Evolutionary conservation across 139 green algal species (phyloP).

Genomic region (Asterochloris sp.): DNA sequence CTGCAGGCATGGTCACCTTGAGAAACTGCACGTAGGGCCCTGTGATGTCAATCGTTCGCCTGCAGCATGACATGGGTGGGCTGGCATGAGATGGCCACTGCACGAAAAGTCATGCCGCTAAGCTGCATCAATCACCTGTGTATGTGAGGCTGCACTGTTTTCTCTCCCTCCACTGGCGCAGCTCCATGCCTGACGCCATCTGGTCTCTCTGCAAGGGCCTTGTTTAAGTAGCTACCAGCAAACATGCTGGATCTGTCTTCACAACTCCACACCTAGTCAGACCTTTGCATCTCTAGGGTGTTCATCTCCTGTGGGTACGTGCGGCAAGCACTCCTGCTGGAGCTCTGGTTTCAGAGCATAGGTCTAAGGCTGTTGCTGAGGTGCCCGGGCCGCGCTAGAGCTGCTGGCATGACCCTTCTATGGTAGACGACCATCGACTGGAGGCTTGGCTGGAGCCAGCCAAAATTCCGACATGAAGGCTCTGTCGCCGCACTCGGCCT

Average conservation of each 20-base stretch:
- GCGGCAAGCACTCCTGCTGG: too few species aligned
- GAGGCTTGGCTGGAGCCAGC: too few species aligned
- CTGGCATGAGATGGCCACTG: neutral
- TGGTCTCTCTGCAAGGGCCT: conserved; percentile 1
- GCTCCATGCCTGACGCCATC: conserved; percentile 7
- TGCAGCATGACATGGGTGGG: conserved; percentile 1
- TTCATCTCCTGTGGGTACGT: too few species aligned
- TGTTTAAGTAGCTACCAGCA: conserved; percentile 8
- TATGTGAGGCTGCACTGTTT: conserved; percentile 36
- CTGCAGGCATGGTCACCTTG: conserved; percentile 19
- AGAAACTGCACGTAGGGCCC: conserved; percentile 34
- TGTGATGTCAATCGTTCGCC: conserved; percentile 43
- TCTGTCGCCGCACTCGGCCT: too few species aligned
- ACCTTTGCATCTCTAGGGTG: neutral
- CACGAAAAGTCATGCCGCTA: neutral
- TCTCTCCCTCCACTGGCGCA: conserved; percentile 36
- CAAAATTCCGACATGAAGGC: too few species aligned
- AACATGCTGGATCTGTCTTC: neutral
- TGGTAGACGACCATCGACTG: too few species aligned
- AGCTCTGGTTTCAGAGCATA: too few species aligned
- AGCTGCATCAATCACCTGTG: neutral
- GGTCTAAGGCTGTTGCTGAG: too few species aligned
- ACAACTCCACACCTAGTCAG: neutral
- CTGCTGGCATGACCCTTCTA: too few species aligned
- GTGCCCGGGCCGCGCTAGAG: too few species aligned